Percentiles rank a stretch among this genome's conserved stretches.
Conservation (phyloP, 2,329 filamentous ascomycete genomes). For the Pezicula radicicola region DNA sequence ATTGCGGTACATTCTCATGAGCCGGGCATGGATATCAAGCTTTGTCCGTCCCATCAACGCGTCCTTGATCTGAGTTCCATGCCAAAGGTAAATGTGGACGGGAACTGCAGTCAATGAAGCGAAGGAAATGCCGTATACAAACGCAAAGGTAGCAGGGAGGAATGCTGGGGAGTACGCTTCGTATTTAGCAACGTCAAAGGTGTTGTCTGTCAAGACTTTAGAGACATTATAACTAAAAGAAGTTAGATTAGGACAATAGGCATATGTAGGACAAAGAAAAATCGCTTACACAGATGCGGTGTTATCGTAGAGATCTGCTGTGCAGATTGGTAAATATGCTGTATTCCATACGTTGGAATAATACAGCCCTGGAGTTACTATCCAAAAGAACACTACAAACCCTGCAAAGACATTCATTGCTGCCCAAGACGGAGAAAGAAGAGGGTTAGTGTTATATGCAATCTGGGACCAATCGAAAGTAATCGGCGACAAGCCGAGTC, state of each 20-base stretch:
- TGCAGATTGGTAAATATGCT: constrained; percentile 56
- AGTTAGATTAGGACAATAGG: no score
- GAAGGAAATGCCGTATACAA: constrained; percentile 69
- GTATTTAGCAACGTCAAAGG: constrained; percentile 62
- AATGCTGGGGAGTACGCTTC: constrained; percentile 65
- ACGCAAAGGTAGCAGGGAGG: constrained; percentile 67
- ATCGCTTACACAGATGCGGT: constrained; percentile 39
- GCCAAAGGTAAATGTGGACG: constrained; percentile 63
- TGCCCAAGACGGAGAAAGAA: constrained; percentile 69
- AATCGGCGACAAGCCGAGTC: constrained; percentile 64
- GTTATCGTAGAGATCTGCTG: constrained; percentile 71
- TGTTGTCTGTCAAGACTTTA: constrained; percentile 60
- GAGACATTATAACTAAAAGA: constrained; percentile 54
- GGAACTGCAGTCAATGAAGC: constrained; percentile 66
- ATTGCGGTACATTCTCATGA: constrained; percentile 53
- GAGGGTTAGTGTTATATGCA: constrained; percentile 36
- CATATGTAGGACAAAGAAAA: no score
- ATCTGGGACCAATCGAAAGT: constrained; percentile 77
- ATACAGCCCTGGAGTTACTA: not conserved
- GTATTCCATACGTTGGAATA: constrained; percentile 3
- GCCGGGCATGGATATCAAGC: constrained; percentile 48
- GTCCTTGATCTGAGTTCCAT: constrained; percentile 61
- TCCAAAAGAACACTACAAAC: constrained; percentile 3
- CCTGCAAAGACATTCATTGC: constrained; percentile 68
- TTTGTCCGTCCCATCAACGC: constrained; percentile 25